A percentile compares a stretch with the other conserved stretches of the same genome.
phyloP scores from a whole-genome alignment of 164 flowering plant species.

The Piper longum region DNA sequence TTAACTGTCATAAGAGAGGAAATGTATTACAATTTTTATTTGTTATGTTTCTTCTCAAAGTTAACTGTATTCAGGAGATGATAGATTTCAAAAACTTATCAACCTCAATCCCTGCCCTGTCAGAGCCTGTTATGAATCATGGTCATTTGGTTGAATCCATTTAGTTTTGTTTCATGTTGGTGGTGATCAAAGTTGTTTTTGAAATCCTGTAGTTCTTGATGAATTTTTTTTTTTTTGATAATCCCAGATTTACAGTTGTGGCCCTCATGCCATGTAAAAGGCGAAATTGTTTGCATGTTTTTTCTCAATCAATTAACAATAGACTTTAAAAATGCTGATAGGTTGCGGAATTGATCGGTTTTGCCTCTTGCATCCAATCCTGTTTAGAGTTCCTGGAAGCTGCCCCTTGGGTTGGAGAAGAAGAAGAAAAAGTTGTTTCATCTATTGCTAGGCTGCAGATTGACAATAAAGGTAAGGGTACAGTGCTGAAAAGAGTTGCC shows the following conservation, averaged over 20 bases:
- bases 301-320: too few species aligned
- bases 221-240: too few species aligned
- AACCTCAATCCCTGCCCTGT: too few species aligned
- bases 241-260: too few species aligned
- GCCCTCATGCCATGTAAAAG: too few species aligned
- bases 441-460: slow-evolving; percentile 47
- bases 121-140: too few species aligned
- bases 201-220: background rate
- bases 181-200: background rate
- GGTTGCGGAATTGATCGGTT: slow-evolving; percentile 77
- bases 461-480: slow-evolving; percentile 39
- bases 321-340: slow-evolving; percentile 8
- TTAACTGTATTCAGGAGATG: too few species aligned
- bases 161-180: background rate
- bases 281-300: background rate
- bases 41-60: too few species aligned
- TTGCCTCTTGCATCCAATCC: slow-evolving; percentile 49
- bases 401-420: slow-evolving; percentile 96
- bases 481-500: slow-evolving; percentile 67
- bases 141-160: too few species aligned
- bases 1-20: too few species aligned
- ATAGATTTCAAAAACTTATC: too few species aligned
- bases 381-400: slow-evolving; percentile 94
- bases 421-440: slow-evolving; percentile 87
- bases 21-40: too few species aligned